These are phyloP conservation scores for Aspergillus conjunctus DNA, from an alignment of 495 filamentous ascomycete species.

Conservation along the genomic window DNA sequence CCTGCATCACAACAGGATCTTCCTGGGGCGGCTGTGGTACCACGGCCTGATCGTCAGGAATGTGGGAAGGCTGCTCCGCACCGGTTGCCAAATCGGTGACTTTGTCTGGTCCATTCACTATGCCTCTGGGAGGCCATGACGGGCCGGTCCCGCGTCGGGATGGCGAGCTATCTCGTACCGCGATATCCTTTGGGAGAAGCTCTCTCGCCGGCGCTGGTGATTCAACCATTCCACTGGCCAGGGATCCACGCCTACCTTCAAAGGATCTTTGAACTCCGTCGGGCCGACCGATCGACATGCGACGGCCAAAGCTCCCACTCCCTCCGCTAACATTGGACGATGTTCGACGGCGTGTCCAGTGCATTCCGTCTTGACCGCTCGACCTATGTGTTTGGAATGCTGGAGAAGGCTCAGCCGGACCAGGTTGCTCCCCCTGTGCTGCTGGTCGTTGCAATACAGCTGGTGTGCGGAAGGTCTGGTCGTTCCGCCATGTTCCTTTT, in stretches of 20 bases:
- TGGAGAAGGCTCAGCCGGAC: constrained; percentile 85
- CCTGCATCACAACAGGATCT: constrained; percentile 68
- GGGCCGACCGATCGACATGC: constrained; percentile 55
- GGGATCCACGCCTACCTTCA: constrained; percentile 50
- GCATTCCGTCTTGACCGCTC: constrained; percentile 62
- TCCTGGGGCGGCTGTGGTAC: constrained; percentile 47
- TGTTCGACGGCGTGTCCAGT: constrained; percentile 77
- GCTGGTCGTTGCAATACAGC: constrained; percentile 75
- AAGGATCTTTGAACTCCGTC: constrained; percentile 50
- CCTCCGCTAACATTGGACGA: constrained; percentile 96
- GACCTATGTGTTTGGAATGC: constrained; percentile 84
- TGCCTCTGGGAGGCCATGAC: constrained; percentile 52
- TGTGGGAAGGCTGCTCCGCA: constrained; percentile 23
- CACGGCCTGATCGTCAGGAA: constrained; percentile 33
- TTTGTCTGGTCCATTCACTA: constrained; percentile 44
- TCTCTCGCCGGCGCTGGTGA: constrained; percentile 34
- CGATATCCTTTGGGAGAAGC: constrained; percentile 25
- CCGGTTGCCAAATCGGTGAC: constrained; percentile 44
- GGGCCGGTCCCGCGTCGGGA: constrained; percentile 30
- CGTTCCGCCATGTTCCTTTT: constrained; percentile 66
- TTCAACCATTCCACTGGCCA: constrained; percentile 45
- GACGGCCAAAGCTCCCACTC: constrained; percentile 68
- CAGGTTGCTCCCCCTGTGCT: constrained; percentile 55
- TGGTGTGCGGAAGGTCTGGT: constrained; percentile 69
- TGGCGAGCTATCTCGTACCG: constrained; percentile 28